Percentiles rank a stretch among this genome's conserved stretches.
Evolutionary conservation across 176 grass and related monocot genomes (phyloP).

Genomic region (bread wheat (Triticum aestivum)): IWGSC_CS_RefSeq_v2.1 NC_057801.1:465779808-465780307

Average conservation of each 20-base stretch:
- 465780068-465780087: background rate
- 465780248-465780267: slow-evolving; percentile 32
- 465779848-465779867: slow-evolving; percentile 11
- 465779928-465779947: background rate
- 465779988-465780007: no score
- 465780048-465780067: slow-evolving; percentile 28
- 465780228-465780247: slow-evolving; percentile 14
- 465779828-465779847: background rate
- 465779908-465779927: background rate
- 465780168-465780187: background rate
- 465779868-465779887: background rate
- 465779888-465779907: background rate
- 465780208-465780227: background rate
- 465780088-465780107: background rate
- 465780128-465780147: background rate
- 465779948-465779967: background rate
- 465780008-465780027: no score
- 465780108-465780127: background rate
- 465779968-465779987: background rate
- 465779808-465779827: background rate
- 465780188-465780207: slow-evolving; percentile 9
- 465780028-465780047: no score
- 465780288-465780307: slow-evolving; percentile 23
- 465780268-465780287: slow-evolving; percentile 75
- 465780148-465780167: background rate